Evolutionary conservation across 495 filamentous ascomycete genomes (phyloP), one percentile per base, ranked within the genome.

Genomic region (Xylaria flabelliformis): DNA sequence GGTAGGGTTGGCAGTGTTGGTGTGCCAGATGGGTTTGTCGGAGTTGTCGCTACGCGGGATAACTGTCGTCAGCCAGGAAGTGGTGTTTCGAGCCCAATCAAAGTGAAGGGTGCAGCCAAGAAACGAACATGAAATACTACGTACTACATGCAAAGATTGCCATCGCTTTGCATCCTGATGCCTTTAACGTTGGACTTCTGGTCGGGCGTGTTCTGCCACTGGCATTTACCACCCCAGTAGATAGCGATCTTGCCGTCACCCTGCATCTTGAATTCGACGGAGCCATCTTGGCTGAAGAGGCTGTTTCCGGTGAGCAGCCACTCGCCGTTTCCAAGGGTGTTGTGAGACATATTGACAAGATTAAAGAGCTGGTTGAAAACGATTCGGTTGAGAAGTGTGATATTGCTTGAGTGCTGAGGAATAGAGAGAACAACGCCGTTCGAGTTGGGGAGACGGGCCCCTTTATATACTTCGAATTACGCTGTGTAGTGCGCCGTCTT

Each of bases 131-230:
- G 1, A 24, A 51, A 15, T 24, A 12, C 26, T 46, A 76, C 77
- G 39, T 76, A 79, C 75, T 79, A 77, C n/a, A 79, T 64, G 72
- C 71, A 72, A 26, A 79, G 56, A 61, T 79, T 79, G 68, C 77
- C 73, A 59, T 79, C 75, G 3, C 39, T 64, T 69, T 79, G 75
- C 75, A 79, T 79, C 36, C 34, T 36, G 44, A 79, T 46, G 64
- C 77, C 74, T 65, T 77, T 77, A 15, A 73, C 34, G 61, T 79
- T 69, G 51, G 63, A 10, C 24, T 51, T 29, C 75, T 79, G 75
- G 26, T 76, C 64, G 34, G 64, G 41, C 13, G 77, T 77, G 70
- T 76, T 77, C 73, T 79, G 77, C 59, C 67, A 79, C 62, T 65
- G 65, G 44, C 72, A 75, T 41, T 72, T 64, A 63, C 74, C 75